These are phyloP conservation scores for Aspergillus sergii DNA, from an alignment of 2,329 filamentous ascomycete species.

Conservation along the genomic window DNA sequence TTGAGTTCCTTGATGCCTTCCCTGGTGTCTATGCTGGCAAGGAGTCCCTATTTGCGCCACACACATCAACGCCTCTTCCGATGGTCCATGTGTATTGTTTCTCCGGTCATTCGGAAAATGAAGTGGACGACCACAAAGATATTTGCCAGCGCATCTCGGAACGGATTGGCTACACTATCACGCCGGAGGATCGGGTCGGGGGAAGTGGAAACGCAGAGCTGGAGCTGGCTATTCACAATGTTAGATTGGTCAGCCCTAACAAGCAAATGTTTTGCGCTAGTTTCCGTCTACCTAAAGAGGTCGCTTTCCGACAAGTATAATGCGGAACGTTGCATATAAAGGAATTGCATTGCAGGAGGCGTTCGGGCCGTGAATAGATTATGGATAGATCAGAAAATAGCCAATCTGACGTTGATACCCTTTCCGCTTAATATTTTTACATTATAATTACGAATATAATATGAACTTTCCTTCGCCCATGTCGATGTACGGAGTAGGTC, in stretches of 20 bases:
- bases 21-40: constrained; percentile 77
- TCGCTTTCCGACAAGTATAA: constrained; percentile 66
- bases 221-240: constrained; percentile 61
- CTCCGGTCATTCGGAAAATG: constrained; percentile 76
- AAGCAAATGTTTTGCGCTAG: constrained; percentile 97
- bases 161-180: constrained; percentile 62
- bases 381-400: constrained; percentile 21
- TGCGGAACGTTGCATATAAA: not conserved
- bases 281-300: constrained; percentile 79
- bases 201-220: constrained; percentile 60
- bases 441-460: not conserved
- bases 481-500: not conserved
- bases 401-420: constrained; percentile 16
- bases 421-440: constrained; percentile 4
- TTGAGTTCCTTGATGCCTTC: constrained; percentile 78
- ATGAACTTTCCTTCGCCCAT: not conserved
- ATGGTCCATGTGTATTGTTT: constrained; percentile 96
- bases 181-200: constrained; percentile 52
- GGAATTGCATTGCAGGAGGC: constrained; percentile 17
- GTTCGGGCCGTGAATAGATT: constrained; percentile 18
- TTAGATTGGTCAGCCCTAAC: constrained; percentile 85
- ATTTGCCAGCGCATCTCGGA: constrained; percentile 69
- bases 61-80: constrained; percentile 66
- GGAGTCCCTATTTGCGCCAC: constrained; percentile 65
- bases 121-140: constrained; percentile 60